Evolutionary conservation across 108 stramenopile species (phyloP), one percentile per base, ranked within the genome.

Genomic region (Fistulifera solaris): DNA sequence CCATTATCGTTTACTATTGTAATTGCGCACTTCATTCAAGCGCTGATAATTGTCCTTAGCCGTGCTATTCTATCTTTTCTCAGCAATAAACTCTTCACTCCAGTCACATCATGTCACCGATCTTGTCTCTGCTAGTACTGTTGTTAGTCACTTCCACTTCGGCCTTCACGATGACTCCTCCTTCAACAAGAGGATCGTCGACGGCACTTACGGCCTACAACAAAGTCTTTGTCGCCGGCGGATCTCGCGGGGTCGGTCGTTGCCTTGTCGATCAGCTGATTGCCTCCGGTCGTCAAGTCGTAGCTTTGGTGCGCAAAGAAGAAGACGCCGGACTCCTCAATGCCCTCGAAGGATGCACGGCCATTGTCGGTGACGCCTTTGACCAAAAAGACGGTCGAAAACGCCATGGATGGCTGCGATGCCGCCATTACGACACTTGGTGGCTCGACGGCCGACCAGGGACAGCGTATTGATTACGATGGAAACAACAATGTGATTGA

Each of bases 401-500:
- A 76, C 42, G 86, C 84, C 27, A 87, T 96, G 81, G 87, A 92
- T 57, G 96, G 96, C n/a, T 94, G 94, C 51, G 92, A 94, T 75
- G 96, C 93, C 23, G 94, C 88, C 31, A 89, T 96, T 60, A 88
- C 96, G 1, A 95, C 96, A 23, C 68, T 96, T 23, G 96, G 96
- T 26, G 93, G 91, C 18, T 61, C 56, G 22, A 71, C 56, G 16
- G 68, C 47, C 19, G 76, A 76, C 35, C 69, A 69, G 27, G 65
- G 53, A 23, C 65, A 77, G 61, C 70, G 85, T 47, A 79, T 95
- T 7, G 96, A 96, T 66, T 96, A 96, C 54, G 68, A 70, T 38
- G 96, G 96, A 22, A 96, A 96, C 62, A 78, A 77, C 52, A 96
- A 96, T 59, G 94, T 95, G 16, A 94, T 96, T 46, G 96, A 96